Base-by-base conservation (phyloP, 768 basidiomycete species). In the Russula sp. region DNA sequence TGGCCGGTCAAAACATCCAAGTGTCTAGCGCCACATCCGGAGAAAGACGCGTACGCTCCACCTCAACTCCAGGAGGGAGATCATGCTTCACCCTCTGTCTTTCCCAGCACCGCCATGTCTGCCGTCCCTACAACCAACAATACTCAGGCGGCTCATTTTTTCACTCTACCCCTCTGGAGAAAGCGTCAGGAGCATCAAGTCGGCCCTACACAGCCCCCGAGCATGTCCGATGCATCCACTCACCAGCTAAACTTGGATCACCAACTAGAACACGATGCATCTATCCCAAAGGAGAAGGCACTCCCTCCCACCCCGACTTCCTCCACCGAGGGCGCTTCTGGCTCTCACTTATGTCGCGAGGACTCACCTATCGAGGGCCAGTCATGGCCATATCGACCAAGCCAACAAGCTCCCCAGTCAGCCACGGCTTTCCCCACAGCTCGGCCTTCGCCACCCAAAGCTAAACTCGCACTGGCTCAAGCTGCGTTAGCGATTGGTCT, bases 81-180 rank as follows among this genome's bases (percentile, higher is more conserved):
- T 5, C 55, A 67, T 58, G 59, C 42, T 50, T 44, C 64, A 8
- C 52, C 48, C 18, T n/a, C 58, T 1, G 53, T 42, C 50, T 53
- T 61, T 59, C 59, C 58, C 20, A 47, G 47, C 20, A 47, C 64
- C 34, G 56, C 57, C 22, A 22, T 64, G 14, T 11, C 59, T 45
- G 37, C 53, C 53, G 39, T 32, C 27, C 57, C 53, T n/a, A 55
- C 80, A 13, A 75, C 77, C 55, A 79, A 80, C 13, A 76, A 81
- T 13, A 80, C 83, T 2, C 54, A 48, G 20, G 27, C 37, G 3
- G 42, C 58, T 27, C 84, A 84, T 73, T 84, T 88, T 74, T 84
- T 89, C 73, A 84, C 87, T 27, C 73, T 86, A 31, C 84, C 86
- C 16, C 77, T 79, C 64, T 87, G 86, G 86, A 81, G 77, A 69